Percentiles rank a stretch among this genome's conserved stretches.
These are phyloP conservation scores for Ceriops decandra DNA, from an alignment of 345 rosid genomes.

Conservation along the genomic window DNA sequence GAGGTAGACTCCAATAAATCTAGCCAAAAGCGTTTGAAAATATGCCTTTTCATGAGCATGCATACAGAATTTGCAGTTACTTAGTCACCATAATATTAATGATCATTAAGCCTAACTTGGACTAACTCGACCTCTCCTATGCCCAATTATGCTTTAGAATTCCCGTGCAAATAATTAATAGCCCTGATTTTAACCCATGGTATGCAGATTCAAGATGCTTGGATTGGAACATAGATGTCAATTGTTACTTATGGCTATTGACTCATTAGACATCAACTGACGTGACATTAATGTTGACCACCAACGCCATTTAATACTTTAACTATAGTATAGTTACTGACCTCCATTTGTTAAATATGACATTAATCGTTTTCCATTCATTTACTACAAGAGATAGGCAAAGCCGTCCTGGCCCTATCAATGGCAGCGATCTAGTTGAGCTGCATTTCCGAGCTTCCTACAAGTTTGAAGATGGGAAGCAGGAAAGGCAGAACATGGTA, in stretches of 20 bases:
- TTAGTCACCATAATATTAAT: slow-evolving; percentile 1
- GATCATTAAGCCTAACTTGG: background rate
- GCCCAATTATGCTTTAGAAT: background rate
- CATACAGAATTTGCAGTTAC: slow-evolving; percentile 17
- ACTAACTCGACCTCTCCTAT: background rate
- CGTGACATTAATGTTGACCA: slow-evolving; percentile 21
- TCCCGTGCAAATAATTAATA: background rate
- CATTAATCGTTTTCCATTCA: background rate
- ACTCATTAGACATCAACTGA: slow-evolving; percentile 12
- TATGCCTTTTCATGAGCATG: slow-evolving; percentile 3
- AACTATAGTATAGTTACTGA: background rate
- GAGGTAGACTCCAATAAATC: slow-evolving; percentile 1
- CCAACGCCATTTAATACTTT: slow-evolving; percentile 10
- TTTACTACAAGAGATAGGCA: no score
- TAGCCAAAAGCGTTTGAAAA: background rate
- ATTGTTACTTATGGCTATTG: slow-evolving; percentile 29
- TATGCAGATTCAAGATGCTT: background rate
- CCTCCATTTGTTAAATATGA: slow-evolving; percentile 2
- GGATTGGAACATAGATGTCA: slow-evolving; percentile 38
- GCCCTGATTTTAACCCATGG: background rate
- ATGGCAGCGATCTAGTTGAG: no score
- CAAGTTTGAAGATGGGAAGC: no score
- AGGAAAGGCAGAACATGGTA: no score
- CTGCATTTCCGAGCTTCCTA: no score
- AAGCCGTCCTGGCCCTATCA: no score